Conservation (phyloP, 2,329 filamentous ascomycete genomes). For the Xylariaceae sp. region DNA sequence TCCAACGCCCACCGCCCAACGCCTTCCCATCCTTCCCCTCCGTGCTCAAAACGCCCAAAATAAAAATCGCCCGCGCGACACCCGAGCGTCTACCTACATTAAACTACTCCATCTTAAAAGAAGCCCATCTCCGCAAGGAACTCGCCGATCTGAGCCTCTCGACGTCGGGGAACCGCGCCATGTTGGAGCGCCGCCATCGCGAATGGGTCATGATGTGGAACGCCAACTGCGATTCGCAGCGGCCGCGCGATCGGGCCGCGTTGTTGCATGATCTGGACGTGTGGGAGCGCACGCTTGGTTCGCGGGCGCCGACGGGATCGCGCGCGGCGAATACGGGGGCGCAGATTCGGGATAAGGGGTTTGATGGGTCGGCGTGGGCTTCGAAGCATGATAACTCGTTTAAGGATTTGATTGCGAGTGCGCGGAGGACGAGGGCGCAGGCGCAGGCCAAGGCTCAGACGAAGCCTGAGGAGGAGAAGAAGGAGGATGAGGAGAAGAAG, state of each 20-base stretch:
- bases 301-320: slow-evolving; percentile 42
- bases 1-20: slow-evolving; percentile 18
- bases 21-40: slow-evolving; percentile 13
- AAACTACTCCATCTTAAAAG: slow-evolving; percentile 84
- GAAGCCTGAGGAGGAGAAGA: slow-evolving; percentile 22
- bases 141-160: slow-evolving; percentile 75
- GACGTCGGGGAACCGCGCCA: slow-evolving; percentile 57
- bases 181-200: slow-evolving; percentile 74
- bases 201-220: slow-evolving; percentile 98
- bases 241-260: slow-evolving; percentile 64
- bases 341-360: slow-evolving; percentile 79
- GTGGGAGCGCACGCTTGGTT: slow-evolving; percentile 82
- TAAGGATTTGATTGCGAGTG: slow-evolving; percentile 70
- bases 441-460: slow-evolving; percentile 33
- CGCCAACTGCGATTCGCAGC: slow-evolving; percentile 83
- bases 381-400: slow-evolving; percentile 69
- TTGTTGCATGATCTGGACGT: slow-evolving; percentile 72
- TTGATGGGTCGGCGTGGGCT: slow-evolving; percentile 74
- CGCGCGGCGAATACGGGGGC: slow-evolving; percentile 36
- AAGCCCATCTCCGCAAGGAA: slow-evolving; percentile 72
- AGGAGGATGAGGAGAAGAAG: slow-evolving; percentile 8
- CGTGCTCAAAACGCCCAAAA: slow-evolving; percentile 16
- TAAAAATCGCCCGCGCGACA: slow-evolving; percentile 24
- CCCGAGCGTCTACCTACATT: slow-evolving; percentile 69
- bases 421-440: slow-evolving; percentile 51